phyloP scores from a whole-genome alignment of 106 monocot species.

The Apostasia ramifera region DNA sequence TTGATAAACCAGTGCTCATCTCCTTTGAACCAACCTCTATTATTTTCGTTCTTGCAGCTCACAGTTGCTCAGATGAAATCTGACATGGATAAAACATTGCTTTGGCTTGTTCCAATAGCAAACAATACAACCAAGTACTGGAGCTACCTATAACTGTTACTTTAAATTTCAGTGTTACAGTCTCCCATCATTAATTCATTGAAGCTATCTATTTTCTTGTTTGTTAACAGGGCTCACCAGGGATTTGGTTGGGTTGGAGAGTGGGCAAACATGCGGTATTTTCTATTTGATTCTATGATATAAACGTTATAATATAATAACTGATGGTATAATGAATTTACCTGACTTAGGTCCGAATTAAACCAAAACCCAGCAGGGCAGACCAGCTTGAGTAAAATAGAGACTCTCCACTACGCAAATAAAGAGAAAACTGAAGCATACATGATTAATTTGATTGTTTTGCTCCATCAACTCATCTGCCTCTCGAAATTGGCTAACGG shows the following conservation, averaged over 20 bases:
- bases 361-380: slow-evolving; percentile 50
- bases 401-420: slow-evolving; percentile 86
- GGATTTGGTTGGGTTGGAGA: slow-evolving; percentile 99
- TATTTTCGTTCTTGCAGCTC: slow-evolving; percentile 32
- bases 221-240: slow-evolving; percentile 81
- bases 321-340: not conserved
- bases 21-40: not conserved
- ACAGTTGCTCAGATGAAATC: slow-evolving; percentile 65
- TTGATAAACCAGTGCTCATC: not conserved
- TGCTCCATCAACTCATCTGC: slow-evolving; percentile 86
- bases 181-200: not conserved
- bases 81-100: slow-evolving; percentile 92
- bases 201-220: not conserved
- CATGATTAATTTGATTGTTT: slow-evolving; percentile 84
- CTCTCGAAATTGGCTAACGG: slow-evolving; percentile 55
- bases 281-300: not conserved
- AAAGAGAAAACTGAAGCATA: slow-evolving; percentile 81
- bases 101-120: slow-evolving; percentile 94
- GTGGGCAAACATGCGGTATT: slow-evolving; percentile 94
- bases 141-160: not conserved
- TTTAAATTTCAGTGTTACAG: not conserved
- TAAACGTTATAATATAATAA: not conserved
- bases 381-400: slow-evolving; percentile 55
- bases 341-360: slow-evolving; percentile 51
- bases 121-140: slow-evolving; percentile 89